Evolutionary conservation across 768 basidiomycete species (phyloP), one percentile per base, ranked within the genome.

Genomic region (Tulasnella sp.): DNA sequence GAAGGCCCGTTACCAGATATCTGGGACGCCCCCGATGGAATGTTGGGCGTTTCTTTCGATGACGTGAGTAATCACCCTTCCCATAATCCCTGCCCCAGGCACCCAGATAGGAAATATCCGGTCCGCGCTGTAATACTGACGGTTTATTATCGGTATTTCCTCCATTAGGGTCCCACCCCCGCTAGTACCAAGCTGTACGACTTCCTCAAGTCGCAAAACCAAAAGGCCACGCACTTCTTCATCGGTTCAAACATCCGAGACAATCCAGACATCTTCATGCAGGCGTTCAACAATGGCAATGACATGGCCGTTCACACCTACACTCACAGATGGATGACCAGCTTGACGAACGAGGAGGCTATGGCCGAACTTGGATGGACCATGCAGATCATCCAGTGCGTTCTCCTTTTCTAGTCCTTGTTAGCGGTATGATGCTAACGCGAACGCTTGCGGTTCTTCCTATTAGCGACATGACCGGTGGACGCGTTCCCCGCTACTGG

Each of bases 141-240:
- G 52, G 27, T 6, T n/a, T 16, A n/a, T 52, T 58, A 19, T 46
- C 52, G 75, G 46, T 44, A 74, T 31, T 68, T n/a, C n/a, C n/a
- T n/a, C n/a, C n/a, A n/a, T n/a, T 77, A 79, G 78, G 95, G 95
- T 0, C 95, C 95, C 0, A 86, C 88, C 21, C 85, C 87, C 1
- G 80, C 85, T 2, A 86, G 86, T 6, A 80, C 83, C 18, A 73
- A 76, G 16, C 88, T 97, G 27, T 89, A 93, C 83, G 82, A 89
- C 9, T 97, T 95, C 84, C 87, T 97, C 74, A 81, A 87, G 80
- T 77, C 86, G n/a, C 88, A 96, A 79, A 90, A 92, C 80, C 84
- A 90, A 78, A 88, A 85, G n/a, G 91, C 91, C 3, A 97, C 96
- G 6, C 95, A 97, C 84, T 97, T 97, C 85, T 90, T 96, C 88